Conservation (phyloP, 2,329 filamentous ascomycete genomes). For the Colletotrichum cuscutae region DNA sequence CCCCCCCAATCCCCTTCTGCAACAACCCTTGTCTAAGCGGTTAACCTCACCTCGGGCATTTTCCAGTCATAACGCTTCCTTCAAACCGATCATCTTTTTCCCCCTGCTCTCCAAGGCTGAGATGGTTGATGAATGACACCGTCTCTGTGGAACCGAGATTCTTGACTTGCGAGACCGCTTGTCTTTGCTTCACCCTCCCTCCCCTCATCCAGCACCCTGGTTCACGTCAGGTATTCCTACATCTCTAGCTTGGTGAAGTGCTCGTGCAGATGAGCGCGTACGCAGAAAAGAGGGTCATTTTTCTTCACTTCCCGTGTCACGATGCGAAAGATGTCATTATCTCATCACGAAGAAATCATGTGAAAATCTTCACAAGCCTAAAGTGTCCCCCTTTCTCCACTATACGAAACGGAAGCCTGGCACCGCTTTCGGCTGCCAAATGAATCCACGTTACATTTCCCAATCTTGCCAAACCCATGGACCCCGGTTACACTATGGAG, state of each 20-base stretch:
- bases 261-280: neutral
- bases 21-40: neutral
- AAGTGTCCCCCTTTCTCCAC: neutral
- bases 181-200: neutral
- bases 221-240: slow-evolving; percentile 22
- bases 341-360: neutral
- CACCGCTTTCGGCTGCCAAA: neutral
- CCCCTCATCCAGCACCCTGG: neutral
- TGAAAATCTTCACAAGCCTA: neutral
- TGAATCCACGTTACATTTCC: neutral
- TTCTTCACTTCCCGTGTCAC: neutral
- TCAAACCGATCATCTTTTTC: neutral
- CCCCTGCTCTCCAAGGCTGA: slow-evolving; percentile 20
- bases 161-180: neutral
- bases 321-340: neutral
- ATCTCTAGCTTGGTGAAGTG: slow-evolving; percentile 8
- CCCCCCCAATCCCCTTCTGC: neutral
- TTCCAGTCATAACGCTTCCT: neutral
- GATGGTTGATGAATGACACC: neutral
- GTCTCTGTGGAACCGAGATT: neutral
- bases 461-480: neutral
- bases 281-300: neutral
- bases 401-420: neutral
- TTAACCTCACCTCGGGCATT: neutral
- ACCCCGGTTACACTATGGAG: neutral